These are phyloP conservation scores for Verbena officinalis DNA, from an alignment of 257 asterid genomes.

Conservation along the genomic window DNA sequence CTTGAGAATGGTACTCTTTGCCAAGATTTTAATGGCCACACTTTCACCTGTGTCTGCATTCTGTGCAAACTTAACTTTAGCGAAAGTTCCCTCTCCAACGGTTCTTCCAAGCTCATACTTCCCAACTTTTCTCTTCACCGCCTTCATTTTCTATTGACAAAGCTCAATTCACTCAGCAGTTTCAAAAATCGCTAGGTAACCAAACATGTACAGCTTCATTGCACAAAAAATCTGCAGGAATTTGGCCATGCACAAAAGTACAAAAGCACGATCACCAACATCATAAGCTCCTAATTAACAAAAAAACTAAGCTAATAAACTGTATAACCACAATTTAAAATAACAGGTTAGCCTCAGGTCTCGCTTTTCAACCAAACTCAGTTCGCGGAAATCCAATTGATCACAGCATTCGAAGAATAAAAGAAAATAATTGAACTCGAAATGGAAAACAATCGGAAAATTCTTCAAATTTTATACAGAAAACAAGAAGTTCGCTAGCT, in stretches of 20 bases:
- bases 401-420: conserved; percentile 3
- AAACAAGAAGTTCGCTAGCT: not conserved
- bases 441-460: not conserved
- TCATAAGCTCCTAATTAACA: conserved; percentile 7
- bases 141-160: conserved; percentile 48
- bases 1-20: conserved; percentile 84
- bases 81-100: conserved; percentile 89
- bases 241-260: conserved; percentile 5
- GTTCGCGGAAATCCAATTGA: conserved; percentile 16
- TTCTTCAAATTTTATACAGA: not conserved
- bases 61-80: conserved; percentile 90
- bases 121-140: conserved; percentile 67
- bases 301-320: not conserved
- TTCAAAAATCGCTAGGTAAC: not conserved
- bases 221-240: conserved; percentile 19
- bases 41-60: conserved; percentile 68
- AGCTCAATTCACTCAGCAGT: conserved; percentile 40
- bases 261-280: conserved; percentile 8
- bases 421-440: conserved; percentile 1
- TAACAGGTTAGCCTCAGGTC: not conserved
- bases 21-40: conserved; percentile 89
- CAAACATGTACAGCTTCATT: conserved; percentile 13
- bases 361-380: conserved; percentile 4
- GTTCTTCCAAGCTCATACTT: conserved; percentile 91
- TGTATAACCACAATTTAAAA: not conserved